Percentiles rank a stretch among this genome's conserved stretches.
Conservation (phyloP, 805 yeast genomes). For the Candida takata region DNA sequence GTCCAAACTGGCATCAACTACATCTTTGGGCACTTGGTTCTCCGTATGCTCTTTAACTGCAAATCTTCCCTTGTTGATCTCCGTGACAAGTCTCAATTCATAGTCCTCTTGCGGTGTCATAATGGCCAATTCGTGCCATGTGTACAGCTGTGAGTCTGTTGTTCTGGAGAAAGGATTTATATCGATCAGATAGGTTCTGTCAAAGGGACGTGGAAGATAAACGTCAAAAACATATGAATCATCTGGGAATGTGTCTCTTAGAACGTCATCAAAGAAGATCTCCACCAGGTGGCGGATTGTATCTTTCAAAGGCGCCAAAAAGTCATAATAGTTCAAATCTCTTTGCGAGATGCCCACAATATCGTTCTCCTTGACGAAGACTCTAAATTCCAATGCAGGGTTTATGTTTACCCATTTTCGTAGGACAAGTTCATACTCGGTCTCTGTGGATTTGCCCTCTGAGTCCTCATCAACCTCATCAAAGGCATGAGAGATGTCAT, state of each 20-base stretch:
- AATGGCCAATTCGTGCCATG: slow-evolving; percentile 72
- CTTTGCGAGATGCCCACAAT: slow-evolving; percentile 78
- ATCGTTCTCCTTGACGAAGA: slow-evolving; percentile 60
- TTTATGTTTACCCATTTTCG: slow-evolving; percentile 78
- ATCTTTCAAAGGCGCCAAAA: slow-evolving; percentile 45
- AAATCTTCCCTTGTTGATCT: slow-evolving; percentile 68
- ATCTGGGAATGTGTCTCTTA: slow-evolving; percentile 45
- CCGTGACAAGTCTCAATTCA: slow-evolving; percentile 60
- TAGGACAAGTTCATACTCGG: slow-evolving; percentile 59
- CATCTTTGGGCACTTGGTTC: slow-evolving; percentile 85
- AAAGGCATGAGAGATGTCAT: slow-evolving; percentile 73
- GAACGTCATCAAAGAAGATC: slow-evolving; percentile 44
- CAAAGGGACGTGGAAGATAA: slow-evolving; percentile 71
- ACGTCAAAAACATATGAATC: slow-evolving; percentile 66
- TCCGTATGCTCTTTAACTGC: slow-evolving; percentile 80
- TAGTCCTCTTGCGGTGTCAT: slow-evolving; percentile 19
- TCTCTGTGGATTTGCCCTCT: slow-evolving; percentile 8
- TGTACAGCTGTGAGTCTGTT: slow-evolving; percentile 71
- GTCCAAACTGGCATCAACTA: slow-evolving; percentile 75
- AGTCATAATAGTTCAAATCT: slow-evolving; percentile 78
- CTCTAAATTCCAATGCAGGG: slow-evolving; percentile 88
- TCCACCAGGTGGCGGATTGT: slow-evolving; percentile 42
- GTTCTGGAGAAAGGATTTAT: slow-evolving; percentile 78
- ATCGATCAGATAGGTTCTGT: slow-evolving; percentile 65
- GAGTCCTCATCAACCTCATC: slow-evolving; percentile 30